A percentile compares a stretch with the other conserved stretches of the same genome.
Evolutionary conservation across 345 rosid species (phyloP).

Genomic region (Eucalyptus pauciflora): DNA sequence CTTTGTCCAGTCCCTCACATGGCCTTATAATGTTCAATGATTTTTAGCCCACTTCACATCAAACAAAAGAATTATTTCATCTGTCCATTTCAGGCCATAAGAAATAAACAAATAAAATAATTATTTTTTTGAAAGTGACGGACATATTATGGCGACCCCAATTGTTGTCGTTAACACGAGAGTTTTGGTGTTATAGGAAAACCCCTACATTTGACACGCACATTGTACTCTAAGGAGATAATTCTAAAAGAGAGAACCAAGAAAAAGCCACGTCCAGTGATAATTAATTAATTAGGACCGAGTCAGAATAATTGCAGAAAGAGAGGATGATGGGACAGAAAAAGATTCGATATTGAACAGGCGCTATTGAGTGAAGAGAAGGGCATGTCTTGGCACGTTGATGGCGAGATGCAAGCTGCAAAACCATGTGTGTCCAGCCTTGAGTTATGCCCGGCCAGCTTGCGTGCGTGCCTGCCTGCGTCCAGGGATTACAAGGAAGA

Average conservation of each 20-base stretch:
- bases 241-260: neutral
- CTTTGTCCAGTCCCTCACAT: neutral
- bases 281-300: neutral
- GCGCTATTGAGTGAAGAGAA: neutral
- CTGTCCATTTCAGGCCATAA: neutral
- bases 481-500: neutral
- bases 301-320: neutral
- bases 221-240: neutral
- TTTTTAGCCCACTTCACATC: neutral
- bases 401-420: neutral
- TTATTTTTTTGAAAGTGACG: neutral
- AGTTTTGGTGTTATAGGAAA: neutral
- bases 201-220: neutral
- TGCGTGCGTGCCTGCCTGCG: neutral
- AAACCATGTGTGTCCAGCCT: neutral
- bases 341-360: neutral
- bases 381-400: neutral
- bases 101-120: neutral
- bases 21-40: neutral
- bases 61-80: neutral
- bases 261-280: neutral
- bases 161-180: neutral
- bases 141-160: neutral
- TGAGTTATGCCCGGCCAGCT: neutral
- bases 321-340: neutral